Percentiles rank a stretch among this genome's conserved stretches.
These are phyloP conservation scores for Pseudogymnoascus sp. DNA, from an alignment of 2,329 filamentous ascomycete genomes.

Conservation along the genomic window DNA sequence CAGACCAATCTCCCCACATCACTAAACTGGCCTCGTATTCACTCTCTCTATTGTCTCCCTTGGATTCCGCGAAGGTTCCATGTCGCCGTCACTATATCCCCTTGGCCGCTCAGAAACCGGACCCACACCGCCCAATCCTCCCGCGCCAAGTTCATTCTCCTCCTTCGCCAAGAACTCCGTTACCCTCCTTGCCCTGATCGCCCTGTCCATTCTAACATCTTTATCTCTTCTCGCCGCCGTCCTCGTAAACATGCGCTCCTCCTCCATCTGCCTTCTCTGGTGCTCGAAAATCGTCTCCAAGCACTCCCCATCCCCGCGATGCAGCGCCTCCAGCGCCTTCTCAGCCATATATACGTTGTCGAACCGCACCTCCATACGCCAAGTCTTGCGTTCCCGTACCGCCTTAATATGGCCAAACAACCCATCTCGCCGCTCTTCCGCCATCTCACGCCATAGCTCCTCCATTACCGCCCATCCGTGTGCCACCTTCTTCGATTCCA, in stretches of 20 bases:
- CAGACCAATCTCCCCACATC: not conserved
- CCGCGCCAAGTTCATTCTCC: not conserved
- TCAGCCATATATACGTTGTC: conserved; percentile 42
- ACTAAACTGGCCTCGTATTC: not conserved
- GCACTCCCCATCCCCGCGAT: conserved; percentile 35
- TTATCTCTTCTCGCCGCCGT: conserved; percentile 8
- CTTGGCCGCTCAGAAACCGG: not conserved
- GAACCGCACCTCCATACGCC: conserved; percentile 34
- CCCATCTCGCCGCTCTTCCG: conserved; percentile 24
- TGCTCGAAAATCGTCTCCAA: conserved; percentile 27
- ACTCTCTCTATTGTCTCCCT: not conserved
- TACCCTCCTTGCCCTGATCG: not conserved
- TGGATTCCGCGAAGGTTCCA: not conserved
- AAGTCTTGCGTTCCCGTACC: conserved; percentile 33
- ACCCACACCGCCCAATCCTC: not conserved
- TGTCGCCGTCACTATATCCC: not conserved
- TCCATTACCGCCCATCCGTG: conserved; percentile 37
- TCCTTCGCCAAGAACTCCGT: not conserved
- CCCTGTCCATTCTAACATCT: not conserved
- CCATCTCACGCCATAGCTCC: conserved; percentile 34
- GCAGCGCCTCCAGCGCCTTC: conserved; percentile 35
- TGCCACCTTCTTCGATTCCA: conserved; percentile 28
- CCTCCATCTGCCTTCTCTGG: conserved; percentile 18
- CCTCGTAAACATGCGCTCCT: conserved; percentile 16
- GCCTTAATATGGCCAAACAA: conserved; percentile 27